Evolutionary conservation across 2,329 filamentous ascomycete genomes (phyloP).

Genomic region (Epichloe baconii): DNA sequence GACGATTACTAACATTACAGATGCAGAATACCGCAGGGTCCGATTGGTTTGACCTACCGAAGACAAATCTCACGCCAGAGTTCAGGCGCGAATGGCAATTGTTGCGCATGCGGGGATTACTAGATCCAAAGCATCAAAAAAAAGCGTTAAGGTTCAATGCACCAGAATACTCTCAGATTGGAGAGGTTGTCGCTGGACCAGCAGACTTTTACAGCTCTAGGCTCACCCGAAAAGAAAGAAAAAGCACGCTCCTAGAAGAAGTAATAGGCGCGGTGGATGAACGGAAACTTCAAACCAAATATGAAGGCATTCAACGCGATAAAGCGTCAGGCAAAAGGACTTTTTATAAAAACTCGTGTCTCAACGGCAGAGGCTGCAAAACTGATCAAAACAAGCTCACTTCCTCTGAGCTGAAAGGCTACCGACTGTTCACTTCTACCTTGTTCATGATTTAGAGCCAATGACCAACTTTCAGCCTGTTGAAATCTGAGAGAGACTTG

Average conservation of each 20-base stretch:
- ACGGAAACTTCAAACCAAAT: constrained; percentile 73
- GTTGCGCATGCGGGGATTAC: constrained; percentile 73
- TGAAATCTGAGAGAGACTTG: too few species aligned
- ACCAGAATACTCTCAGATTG: constrained; percentile 79
- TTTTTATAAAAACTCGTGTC: constrained; percentile 70
- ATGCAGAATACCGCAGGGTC: constrained; percentile 51
- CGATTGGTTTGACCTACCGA: constrained; percentile 79
- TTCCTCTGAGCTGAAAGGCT: background rate
- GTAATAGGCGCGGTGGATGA: constrained; percentile 42
- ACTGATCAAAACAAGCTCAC: constrained; percentile 6
- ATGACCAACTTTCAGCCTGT: too few species aligned
- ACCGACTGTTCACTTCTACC: background rate
- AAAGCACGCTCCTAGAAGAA: constrained; percentile 77
- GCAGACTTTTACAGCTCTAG: constrained; percentile 77
- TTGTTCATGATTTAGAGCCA: background rate
- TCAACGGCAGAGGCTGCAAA: constrained; percentile 17
- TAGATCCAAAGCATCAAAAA: constrained; percentile 89
- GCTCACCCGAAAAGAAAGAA: constrained; percentile 75
- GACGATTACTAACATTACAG: constrained; percentile 12
- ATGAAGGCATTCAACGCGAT: constrained; percentile 65
- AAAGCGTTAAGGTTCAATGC: constrained; percentile 57
- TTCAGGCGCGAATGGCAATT: constrained; percentile 83
- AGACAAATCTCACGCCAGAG: constrained; percentile 70
- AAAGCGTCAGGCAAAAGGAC: constrained; percentile 84
- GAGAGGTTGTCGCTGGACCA: constrained; percentile 75